Evolutionary conservation across 306 rosid species (phyloP), one percentile per base, ranked within the genome.

Genomic region (Heteromeles arbutifolia): DNA sequence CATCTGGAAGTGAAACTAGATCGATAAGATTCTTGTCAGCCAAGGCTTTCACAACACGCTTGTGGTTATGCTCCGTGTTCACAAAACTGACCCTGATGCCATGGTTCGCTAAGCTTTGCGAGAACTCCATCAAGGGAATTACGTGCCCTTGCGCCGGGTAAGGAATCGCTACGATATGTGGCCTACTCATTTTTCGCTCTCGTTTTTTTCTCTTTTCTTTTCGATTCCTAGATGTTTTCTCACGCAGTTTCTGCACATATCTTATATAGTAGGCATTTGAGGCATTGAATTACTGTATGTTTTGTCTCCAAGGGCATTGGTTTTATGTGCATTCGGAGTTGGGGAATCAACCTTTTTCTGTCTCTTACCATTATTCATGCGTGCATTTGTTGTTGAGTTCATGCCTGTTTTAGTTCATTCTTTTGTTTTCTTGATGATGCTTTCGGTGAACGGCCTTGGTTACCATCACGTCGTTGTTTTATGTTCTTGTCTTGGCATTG

Each of bases 61-160:
- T 70, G 81, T 84, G 88, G 63, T 32, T 74, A 12, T 18, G n/a
- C 37, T 85, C 86, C 26, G 84, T 59, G 76, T 82, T 85, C 25
- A 92, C 84, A 64, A 90, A 90, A 1, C 87, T 88, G 79, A 92
- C 80, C 64, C 80, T 83, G 78, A 87, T 79, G 18, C 88, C 92
- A 0, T 88, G 85, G 59, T 83, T 74, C 22, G 28, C 85, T 41
- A 92, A 78, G 86, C 79, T 21, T 31, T 79, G 74, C 0, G 87
- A 88, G 22, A 90, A 28, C 50, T 88, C 90, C 85, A 90, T 84
- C 21, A 92, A 44, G 19, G 96, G 96, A 75, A 87, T 84, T 71
- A 88, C 92, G 82, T 92, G 97, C 29, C 97, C 97, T 87, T 90
- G 97, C 31, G 73, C 96, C 3, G 93, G 91, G 70, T 69, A 85